A percentile compares a stretch with the other conserved stretches of the same genome.
These are phyloP conservation scores for Clohesyomyces aquaticus DNA, from an alignment of 495 filamentous ascomycete species.

Conservation along the genomic window DNA sequence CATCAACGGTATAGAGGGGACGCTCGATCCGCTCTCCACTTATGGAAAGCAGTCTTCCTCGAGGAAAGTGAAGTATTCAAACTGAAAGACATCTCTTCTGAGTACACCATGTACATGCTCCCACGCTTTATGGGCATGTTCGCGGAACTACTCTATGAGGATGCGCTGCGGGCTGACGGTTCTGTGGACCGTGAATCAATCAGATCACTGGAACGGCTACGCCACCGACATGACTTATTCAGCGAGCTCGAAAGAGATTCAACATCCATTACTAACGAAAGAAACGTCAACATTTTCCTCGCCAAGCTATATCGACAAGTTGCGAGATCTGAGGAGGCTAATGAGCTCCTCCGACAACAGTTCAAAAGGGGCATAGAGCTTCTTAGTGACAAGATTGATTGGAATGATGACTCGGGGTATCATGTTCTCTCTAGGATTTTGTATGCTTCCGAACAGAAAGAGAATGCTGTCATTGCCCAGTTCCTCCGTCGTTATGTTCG, in stretches of 20 bases:
- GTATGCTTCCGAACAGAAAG: background rate
- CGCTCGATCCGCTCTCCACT: background rate
- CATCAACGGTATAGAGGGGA: conserved; percentile 1
- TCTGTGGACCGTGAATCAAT: too few species aligned
- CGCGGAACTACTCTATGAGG: conserved; percentile 2
- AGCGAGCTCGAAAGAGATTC: background rate
- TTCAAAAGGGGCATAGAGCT: background rate
- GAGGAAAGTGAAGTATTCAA: background rate
- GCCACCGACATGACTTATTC: conserved; percentile 3
- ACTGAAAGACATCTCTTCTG: background rate
- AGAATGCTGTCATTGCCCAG: conserved; percentile 3
- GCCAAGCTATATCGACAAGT: background rate
- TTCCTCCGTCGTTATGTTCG: conserved; percentile 6
- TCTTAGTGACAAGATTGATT: conserved; percentile 3
- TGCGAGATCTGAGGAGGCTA: conserved; percentile 1
- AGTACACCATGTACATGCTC: background rate
- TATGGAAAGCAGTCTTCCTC: background rate
- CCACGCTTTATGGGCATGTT: conserved; percentile 2
- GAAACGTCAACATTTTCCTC: conserved; percentile 3
- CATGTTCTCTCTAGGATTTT: conserved; percentile 1
- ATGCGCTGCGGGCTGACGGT: background rate
- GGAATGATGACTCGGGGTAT: conserved; percentile 1
- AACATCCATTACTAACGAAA: conserved; percentile 1
- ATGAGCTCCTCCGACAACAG: background rate
- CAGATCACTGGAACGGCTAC: too few species aligned